Conservation (phyloP, 495 filamentous ascomycete species). For the Melanomma pulvis-pyrius region DNA sequence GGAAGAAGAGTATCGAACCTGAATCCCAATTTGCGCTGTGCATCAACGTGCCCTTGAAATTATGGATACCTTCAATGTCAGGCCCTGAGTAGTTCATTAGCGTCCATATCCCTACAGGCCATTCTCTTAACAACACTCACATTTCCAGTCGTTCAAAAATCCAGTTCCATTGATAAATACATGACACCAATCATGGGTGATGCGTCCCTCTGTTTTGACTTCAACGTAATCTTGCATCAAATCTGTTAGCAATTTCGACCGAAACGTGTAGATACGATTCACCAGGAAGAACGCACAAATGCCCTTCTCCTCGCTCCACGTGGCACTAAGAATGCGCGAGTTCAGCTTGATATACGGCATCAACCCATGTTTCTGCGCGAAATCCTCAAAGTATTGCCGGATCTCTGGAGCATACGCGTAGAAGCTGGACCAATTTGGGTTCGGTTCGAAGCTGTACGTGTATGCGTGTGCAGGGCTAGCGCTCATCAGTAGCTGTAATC, state of each 20-base stretch:
- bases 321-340: conserved; percentile 20
- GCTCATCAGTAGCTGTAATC: conserved; percentile 44
- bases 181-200: conserved; percentile 33
- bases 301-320: conserved; percentile 38
- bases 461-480: conserved; percentile 39
- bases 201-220: conserved; percentile 26
- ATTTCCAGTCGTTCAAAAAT: conserved; percentile 34
- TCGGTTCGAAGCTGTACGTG: conserved; percentile 40
- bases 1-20: no score
- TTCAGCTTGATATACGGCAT: conserved; percentile 25
- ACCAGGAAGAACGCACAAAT: no score
- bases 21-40: conserved; percentile 23
- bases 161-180: conserved; percentile 38
- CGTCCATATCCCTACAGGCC: no score
- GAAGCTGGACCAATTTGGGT: conserved; percentile 34
- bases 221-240: conserved; percentile 40
- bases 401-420: conserved; percentile 32
- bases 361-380: conserved; percentile 32
- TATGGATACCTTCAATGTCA: conserved; percentile 11
- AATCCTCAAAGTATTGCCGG: conserved; percentile 31
- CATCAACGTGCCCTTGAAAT: conserved; percentile 15
- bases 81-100: no score
- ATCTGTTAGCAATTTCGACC: no score
- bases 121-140: no score
- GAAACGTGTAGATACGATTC: no score